These are phyloP conservation scores for Spiromastix sp. DNA, from an alignment of 2,329 filamentous ascomycete genomes.

Conservation along the genomic window DNA sequence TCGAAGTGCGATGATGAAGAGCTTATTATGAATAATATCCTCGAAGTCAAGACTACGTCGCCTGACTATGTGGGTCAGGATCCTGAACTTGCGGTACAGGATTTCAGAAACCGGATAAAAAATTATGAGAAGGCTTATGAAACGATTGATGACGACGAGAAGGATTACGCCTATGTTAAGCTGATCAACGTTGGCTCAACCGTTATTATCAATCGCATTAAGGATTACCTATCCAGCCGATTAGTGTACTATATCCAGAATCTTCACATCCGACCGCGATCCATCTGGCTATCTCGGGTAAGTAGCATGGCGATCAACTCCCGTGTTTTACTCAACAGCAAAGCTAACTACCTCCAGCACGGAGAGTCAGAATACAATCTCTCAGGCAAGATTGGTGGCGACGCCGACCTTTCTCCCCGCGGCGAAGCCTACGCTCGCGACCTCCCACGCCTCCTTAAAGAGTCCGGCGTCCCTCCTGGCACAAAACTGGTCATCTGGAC, in stretches of 20 bases:
- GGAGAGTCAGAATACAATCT: slow-evolving; percentile 92
- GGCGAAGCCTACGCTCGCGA: slow-evolving; percentile 80
- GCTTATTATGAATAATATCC: slow-evolving; percentile 95
- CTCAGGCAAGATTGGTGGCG: slow-evolving; percentile 81
- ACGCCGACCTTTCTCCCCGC: slow-evolving; percentile 74
- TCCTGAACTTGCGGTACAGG: slow-evolving; percentile 77
- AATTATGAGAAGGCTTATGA: slow-evolving; percentile 98
- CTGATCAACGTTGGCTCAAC: slow-evolving; percentile 93
- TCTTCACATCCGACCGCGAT: slow-evolving; percentile 89
- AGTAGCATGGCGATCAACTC: no score
- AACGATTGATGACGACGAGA: slow-evolving; percentile 83
- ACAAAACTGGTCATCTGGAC: slow-evolving; percentile 63
- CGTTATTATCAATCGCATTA: slow-evolving; percentile 95
- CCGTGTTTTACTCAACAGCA: no score
- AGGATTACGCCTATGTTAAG: slow-evolving; percentile 86
- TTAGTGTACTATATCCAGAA: slow-evolving; percentile 99
- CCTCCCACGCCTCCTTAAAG: slow-evolving; percentile 70
- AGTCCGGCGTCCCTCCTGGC: slow-evolving; percentile 67
- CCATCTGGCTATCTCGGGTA: slow-evolving; percentile 91
- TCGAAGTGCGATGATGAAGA: slow-evolving; percentile 94
- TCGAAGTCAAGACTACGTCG: slow-evolving; percentile 92
- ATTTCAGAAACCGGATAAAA: slow-evolving; percentile 87
- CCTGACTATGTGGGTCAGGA: slow-evolving; percentile 93
- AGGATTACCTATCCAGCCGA: slow-evolving; percentile 91
- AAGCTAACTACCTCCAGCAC: slow-evolving; percentile 52